Evolutionary conservation across 352 stramenopile species (phyloP), one percentile per base, ranked within the genome.

Genomic region (Plasmopara halstedii): DNA sequence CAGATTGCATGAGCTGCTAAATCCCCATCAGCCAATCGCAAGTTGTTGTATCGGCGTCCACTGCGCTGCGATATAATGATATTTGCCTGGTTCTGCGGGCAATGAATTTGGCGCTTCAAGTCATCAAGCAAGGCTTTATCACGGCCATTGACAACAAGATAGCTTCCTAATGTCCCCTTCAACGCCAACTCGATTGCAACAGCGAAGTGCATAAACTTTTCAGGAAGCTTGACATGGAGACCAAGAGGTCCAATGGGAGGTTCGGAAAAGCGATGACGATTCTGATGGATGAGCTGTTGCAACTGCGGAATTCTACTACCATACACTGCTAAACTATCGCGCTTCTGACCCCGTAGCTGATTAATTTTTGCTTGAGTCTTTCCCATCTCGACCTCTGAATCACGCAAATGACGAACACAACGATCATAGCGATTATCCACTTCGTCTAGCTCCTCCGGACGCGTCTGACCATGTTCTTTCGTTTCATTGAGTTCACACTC

Each of bases 111-210:
- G 10, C 64, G 66, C 42, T 85, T 87, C 19, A 89, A 44, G 2
- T 83, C 59, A 38, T 89, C 77, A n/a, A 89, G 50, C 15, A 87
- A 18, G 0, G 66, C 68, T 51, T 87, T 89, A 56, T 89, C 77
- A 23, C 53, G 61, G 6, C 72, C 73, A 41, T 81, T 83, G 0
- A 78, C 71, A 1, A 89, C 74, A 4, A 89, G 50, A 29, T 85
- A 87, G 20, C 70, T 85, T 29, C 74, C 52, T 29, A 89, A 36
- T 13, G 68, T 68, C 14, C 76, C 76, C 35, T 84, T 85, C 19
- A 87, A 37, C 2, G 76, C 70, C 7, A 82, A 47, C 46, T 89
- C 77, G 26, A 85, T 79, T 2, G 74, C 72, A 17, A 74, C 53
- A 10, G 72, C 70, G 22, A 81, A 60, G 39, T 83, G 54, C 60